Percentiles rank a stretch among this genome's conserved stretches.
Evolutionary conservation across 768 basidiomycete genomes (phyloP).

Genomic region (Macrolepiota dolichaula): DNA sequence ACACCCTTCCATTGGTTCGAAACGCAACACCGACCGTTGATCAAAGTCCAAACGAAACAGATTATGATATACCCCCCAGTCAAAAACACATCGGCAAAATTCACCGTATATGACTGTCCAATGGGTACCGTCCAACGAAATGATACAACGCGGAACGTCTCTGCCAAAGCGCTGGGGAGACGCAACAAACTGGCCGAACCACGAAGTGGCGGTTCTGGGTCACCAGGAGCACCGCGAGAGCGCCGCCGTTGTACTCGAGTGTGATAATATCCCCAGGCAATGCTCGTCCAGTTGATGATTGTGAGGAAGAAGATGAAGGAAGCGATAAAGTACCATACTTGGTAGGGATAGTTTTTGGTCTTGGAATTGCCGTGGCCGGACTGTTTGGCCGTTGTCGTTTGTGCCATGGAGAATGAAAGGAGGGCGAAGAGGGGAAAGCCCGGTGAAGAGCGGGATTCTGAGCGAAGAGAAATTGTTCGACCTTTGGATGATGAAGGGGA

Average conservation of each 20-base stretch:
- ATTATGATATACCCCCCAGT: constrained; percentile 32
- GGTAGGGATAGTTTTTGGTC: constrained; percentile 20
- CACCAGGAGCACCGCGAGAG: background rate
- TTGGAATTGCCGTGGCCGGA: constrained; percentile 7
- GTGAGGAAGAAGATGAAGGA: constrained; percentile 27
- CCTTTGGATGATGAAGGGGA: background rate
- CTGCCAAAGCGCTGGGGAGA: constrained; percentile 28
- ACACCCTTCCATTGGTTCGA: background rate
- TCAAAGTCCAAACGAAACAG: constrained; percentile 34
- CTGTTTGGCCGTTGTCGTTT: too few relatives aligned
- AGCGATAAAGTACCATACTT: constrained; percentile 31
- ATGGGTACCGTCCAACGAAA: constrained; percentile 36
- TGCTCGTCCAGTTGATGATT: constrained; percentile 17
- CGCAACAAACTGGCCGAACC: constrained; percentile 15
- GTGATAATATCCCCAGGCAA: constrained; percentile 15
- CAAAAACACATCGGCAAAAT: constrained; percentile 37
- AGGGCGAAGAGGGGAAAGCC: background rate
- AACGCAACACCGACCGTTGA: constrained; percentile 30
- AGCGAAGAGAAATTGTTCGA: too few relatives aligned
- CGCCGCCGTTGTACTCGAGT: background rate
- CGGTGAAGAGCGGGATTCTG: background rate
- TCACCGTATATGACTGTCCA: constrained; percentile 32
- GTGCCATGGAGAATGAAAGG: too few relatives aligned
- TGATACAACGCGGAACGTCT: constrained; percentile 30
- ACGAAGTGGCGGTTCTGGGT: background rate